Evolutionary conservation across 345 rosid genomes (phyloP).

Genomic region (Moricandia moricandioides): DNA sequence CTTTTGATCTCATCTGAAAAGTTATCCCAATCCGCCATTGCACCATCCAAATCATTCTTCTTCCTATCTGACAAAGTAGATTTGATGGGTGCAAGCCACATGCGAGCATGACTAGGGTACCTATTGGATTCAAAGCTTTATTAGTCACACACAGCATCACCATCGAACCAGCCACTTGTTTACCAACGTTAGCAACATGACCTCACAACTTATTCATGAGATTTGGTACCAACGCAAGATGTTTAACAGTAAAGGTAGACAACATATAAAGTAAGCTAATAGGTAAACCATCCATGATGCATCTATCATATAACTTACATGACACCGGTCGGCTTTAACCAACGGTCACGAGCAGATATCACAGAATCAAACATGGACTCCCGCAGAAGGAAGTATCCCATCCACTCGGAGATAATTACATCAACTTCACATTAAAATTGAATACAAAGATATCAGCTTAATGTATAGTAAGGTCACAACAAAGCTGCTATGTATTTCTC

Average conservation of each 20-base stretch:
- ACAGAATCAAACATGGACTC: slow-evolving; percentile 99
- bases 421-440: slow-evolving; percentile 59
- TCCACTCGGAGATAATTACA: slow-evolving; percentile 98
- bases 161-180: neutral
- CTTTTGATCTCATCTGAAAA: slow-evolving; percentile 64
- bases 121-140: slow-evolving; percentile 37
- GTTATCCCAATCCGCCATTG: slow-evolving; percentile 81
- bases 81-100: slow-evolving; percentile 94
- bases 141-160: neutral
- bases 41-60: slow-evolving; percentile 59
- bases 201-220: too few species aligned
- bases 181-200: too few species aligned
- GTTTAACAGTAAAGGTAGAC: too few species aligned
- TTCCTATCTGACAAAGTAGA: slow-evolving; percentile 67
- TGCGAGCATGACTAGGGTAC: slow-evolving; percentile 99
- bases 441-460: neutral
- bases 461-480: neutral
- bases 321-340: slow-evolving; percentile 89
- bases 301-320: slow-evolving; percentile 53
- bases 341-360: slow-evolving; percentile 93
- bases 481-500: neutral
- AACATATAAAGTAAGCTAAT: too few species aligned
- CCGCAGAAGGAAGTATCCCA: slow-evolving; percentile 96
- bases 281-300: neutral
- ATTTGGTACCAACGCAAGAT: too few species aligned